phyloP scores from a whole-genome alignment of 2,329 filamentous ascomycete genomes.

The Coniosporium tulheliwenetii region DNA sequence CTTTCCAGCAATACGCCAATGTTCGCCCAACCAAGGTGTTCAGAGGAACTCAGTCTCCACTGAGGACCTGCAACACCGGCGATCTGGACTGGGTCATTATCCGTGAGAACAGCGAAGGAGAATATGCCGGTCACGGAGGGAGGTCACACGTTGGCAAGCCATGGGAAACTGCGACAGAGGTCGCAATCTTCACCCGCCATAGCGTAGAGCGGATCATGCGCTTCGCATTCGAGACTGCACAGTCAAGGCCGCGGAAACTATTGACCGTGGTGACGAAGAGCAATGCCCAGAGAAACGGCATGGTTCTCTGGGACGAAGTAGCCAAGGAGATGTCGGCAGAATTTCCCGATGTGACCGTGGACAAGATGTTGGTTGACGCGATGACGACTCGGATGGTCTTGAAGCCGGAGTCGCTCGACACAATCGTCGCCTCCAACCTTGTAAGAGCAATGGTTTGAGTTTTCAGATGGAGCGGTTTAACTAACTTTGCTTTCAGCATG shows the following conservation, averaged over 20 bases:
- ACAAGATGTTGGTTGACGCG: slow-evolving; percentile 53
- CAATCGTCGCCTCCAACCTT: slow-evolving; percentile 48
- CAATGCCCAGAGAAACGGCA: slow-evolving; percentile 49
- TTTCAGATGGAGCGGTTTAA: background rate
- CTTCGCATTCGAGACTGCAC: slow-evolving; percentile 47
- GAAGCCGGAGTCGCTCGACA: slow-evolving; percentile 43
- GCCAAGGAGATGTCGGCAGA: slow-evolving; percentile 37
- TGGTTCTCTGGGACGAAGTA: slow-evolving; percentile 55
- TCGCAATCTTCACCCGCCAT: slow-evolving; percentile 46
- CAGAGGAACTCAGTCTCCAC: slow-evolving; percentile 42
- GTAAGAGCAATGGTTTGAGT: slow-evolving; percentile 7
- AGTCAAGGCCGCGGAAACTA: slow-evolving; percentile 38
- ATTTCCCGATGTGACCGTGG: slow-evolving; percentile 43
- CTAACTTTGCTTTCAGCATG: slow-evolving; percentile 17
- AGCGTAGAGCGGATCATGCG: slow-evolving; percentile 44
- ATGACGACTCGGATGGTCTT: slow-evolving; percentile 51
- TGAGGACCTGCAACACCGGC: slow-evolving; percentile 36
- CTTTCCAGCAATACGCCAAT: slow-evolving; percentile 42
- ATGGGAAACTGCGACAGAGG: slow-evolving; percentile 48
- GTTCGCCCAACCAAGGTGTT: slow-evolving; percentile 45
- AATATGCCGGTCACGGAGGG: slow-evolving; percentile 50
- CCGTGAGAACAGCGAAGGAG: slow-evolving; percentile 51
- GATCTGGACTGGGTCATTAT: slow-evolving; percentile 53
- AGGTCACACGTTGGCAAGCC: slow-evolving; percentile 41
- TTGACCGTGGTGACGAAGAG: slow-evolving; percentile 51